Percentiles rank a stretch among this genome's conserved stretches.
Evolutionary conservation across 495 filamentous ascomycete genomes (phyloP).

Genomic region (Cryomyces minteri): DNA sequence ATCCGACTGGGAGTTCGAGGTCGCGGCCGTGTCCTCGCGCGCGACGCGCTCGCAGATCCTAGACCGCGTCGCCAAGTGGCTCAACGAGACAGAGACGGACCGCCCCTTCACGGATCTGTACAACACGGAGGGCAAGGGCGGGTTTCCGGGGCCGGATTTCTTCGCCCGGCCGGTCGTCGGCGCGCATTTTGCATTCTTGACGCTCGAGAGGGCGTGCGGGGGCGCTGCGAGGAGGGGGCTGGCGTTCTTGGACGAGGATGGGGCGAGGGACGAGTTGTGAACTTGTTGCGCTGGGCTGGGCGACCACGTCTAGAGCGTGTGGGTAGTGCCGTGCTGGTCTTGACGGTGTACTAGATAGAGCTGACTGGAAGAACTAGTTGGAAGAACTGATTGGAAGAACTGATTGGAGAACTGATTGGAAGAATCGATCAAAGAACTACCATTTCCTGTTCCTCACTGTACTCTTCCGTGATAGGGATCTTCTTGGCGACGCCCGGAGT

Average conservation of each 20-base stretch:
- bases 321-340: too few relatives aligned
- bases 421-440: too few relatives aligned
- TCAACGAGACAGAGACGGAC: constrained; percentile 23
- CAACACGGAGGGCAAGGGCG: constrained; percentile 20
- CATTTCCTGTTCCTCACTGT: too few relatives aligned
- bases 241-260: not conserved
- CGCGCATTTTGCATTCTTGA: constrained; percentile 23
- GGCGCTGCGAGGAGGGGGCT: constrained; percentile 5
- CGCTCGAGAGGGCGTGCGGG: constrained; percentile 21
- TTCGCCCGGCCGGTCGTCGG: constrained; percentile 24
- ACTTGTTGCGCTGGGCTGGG: too few relatives aligned
- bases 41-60: constrained; percentile 15
- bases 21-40: constrained; percentile 18
- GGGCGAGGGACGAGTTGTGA: not conserved
- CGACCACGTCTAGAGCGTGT: too few relatives aligned
- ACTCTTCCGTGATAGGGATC: too few relatives aligned
- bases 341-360: too few relatives aligned
- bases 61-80: constrained; percentile 18
- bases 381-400: too few relatives aligned
- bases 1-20: constrained; percentile 26
- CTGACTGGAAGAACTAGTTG: too few relatives aligned
- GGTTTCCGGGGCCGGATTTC: constrained; percentile 19
- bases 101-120: constrained; percentile 23
- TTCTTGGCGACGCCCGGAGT: too few relatives aligned
- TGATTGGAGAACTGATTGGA: too few relatives aligned